Conservation (phyloP, 495 filamentous ascomycete species). For the Aspergillus taichungensis region DNA sequence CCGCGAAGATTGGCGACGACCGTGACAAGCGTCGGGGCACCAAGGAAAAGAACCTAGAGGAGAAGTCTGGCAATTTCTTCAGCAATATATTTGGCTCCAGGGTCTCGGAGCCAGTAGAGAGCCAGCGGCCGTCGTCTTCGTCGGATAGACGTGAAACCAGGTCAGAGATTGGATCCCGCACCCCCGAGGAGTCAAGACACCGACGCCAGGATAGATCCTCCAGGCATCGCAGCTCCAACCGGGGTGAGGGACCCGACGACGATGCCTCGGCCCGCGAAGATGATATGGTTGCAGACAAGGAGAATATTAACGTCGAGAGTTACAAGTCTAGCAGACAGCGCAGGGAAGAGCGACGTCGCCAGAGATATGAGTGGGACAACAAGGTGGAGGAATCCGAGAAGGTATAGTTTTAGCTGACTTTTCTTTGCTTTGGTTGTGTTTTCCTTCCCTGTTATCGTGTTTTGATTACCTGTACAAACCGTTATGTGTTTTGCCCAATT, state of each 20-base stretch:
- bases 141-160: slow-evolving; percentile 28
- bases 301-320: slow-evolving; percentile 26
- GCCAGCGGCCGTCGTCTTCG: slow-evolving; percentile 22
- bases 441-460: slow-evolving; percentile 15
- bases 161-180: slow-evolving; percentile 24
- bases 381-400: slow-evolving; percentile 28
- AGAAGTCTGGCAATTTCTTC: slow-evolving; percentile 27
- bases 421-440: slow-evolving; percentile 17
- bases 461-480: slow-evolving; percentile 22
- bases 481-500: slow-evolving; percentile 22
- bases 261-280: slow-evolving; percentile 20
- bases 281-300: slow-evolving; percentile 11
- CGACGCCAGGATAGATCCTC: slow-evolving; percentile 37
- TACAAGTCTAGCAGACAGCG: slow-evolving; percentile 29
- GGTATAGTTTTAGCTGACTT: slow-evolving; percentile 37
- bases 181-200: slow-evolving; percentile 30
- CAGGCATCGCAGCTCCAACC: slow-evolving; percentile 26
- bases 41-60: slow-evolving; percentile 24
- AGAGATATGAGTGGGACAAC: slow-evolving; percentile 28
- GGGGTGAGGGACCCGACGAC: slow-evolving; percentile 19
- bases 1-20: slow-evolving; percentile 20
- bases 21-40: slow-evolving; percentile 21
- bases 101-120: slow-evolving; percentile 25
- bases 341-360: slow-evolving; percentile 33
- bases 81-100: slow-evolving; percentile 32